phyloP scores from a whole-genome alignment of 768 basidiomycete species.

The Fomitopsis serialis region DNA sequence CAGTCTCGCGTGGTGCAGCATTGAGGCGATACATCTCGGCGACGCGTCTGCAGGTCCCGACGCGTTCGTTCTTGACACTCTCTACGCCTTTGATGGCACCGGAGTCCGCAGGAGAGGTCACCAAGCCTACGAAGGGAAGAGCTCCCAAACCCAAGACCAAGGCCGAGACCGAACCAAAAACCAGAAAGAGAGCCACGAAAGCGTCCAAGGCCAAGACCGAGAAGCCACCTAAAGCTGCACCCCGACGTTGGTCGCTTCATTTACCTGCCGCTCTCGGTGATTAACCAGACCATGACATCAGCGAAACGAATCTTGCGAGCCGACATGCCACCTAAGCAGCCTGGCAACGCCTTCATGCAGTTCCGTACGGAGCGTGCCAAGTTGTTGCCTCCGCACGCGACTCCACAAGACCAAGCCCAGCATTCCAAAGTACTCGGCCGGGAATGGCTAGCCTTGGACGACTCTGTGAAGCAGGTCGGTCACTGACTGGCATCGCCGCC shows the following conservation, averaged over 20 bases:
- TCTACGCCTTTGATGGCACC: neutral
- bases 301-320: neutral
- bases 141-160: neutral
- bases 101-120: neutral
- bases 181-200: neutral
- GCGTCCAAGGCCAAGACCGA: neutral
- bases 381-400: neutral
- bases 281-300: neutral
- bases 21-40: neutral
- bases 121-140: neutral
- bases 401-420: neutral
- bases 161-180: neutral
- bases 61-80: slow-evolving; percentile 9
- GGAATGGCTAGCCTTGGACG: no score
- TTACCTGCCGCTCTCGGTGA: neutral
- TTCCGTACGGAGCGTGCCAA: neutral
- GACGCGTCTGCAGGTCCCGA: slow-evolving; percentile 1
- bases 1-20: neutral
- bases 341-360: neutral
- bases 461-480: no score
- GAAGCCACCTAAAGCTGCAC: neutral
- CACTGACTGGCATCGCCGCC: no score
- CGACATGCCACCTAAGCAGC: slow-evolving; percentile 5
- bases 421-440: no score
- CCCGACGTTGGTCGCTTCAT: neutral